Base-by-base conservation (phyloP, 495 filamentous ascomycete species). In the Aspergillus ellipticus region DNA sequence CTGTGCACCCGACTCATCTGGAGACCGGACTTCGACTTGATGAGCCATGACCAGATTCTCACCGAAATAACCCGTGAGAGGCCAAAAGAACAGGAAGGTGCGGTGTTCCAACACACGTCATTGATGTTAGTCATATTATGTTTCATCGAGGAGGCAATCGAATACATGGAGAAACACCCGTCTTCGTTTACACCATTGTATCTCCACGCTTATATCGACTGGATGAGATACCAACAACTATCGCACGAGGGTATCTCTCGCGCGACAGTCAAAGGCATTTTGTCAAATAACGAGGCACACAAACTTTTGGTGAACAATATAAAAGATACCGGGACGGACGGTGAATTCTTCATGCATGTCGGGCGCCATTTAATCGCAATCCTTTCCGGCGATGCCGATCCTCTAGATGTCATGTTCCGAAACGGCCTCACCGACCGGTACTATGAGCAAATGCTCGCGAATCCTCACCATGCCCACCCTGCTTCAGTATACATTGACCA, bases 361-460 rank as follows among this genome's bases (percentile, higher is more conserved):
- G 42, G 42, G 6, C 42, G 42, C 19, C 19, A 46, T 46, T 46
- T 46, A 19, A 19, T 46, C 19, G 19, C 42, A 46, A 10, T 46
- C 6, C 22, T 46, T 10, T 21, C 42, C 3, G 42, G 42, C 13
- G 42, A 46, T 21, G 42, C 42, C 10, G 42, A 46, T 2, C 42
- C 42, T 13, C 22, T 46, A 11, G 42, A 46, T 21, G 42, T 46
- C 13, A 24, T 46, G 42, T 46, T 46, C 42, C 42, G 42, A 21
- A 46, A 24, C 2, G 19, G 21, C n/a, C 42, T 46, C n/a, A 6
- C 17, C 11, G 19, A 22, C 19, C 17, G 19, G n/a, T 46, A 46
- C 41, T 74, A 77, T 45, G 59, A 61, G 13, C 42, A 21, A 21
- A 35, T 56, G 31, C 19, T 28, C 59, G 15, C 42, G 22, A 46